phyloP scores from a whole-genome alignment of 2,329 filamentous ascomycete genomes.

The Lachnellula subtilissima region DNA sequence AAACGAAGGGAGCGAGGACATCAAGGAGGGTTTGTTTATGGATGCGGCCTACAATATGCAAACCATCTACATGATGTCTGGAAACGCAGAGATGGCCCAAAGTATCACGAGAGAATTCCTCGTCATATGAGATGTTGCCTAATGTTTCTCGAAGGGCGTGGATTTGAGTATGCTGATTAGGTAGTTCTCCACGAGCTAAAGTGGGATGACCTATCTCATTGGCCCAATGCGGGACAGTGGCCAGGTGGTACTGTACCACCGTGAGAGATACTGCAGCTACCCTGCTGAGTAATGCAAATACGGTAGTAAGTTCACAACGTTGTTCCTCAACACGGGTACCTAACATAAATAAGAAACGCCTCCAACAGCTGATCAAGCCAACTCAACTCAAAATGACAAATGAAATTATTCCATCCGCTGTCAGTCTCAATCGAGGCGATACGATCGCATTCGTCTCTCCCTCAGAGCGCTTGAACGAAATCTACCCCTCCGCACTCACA shows the following conservation, averaged over 20 bases:
- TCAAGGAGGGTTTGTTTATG: conserved; percentile 53
- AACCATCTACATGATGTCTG: conserved; percentile 59
- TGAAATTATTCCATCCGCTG: conserved; percentile 13
- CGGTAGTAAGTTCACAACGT: not conserved
- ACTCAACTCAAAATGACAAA: not conserved
- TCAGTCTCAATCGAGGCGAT: conserved; percentile 24
- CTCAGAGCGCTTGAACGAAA: conserved; percentile 26
- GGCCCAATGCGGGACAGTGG: not conserved
- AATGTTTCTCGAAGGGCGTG: not conserved
- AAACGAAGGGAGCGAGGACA: conserved; percentile 32
- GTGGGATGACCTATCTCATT: not conserved
- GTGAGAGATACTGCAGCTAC: too few relatives aligned
- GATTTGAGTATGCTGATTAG: not conserved
- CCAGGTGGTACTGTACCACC: not conserved
- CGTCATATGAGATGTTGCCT: conserved; percentile 20
- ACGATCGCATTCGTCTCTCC: conserved; percentile 31
- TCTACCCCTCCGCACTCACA: conserved; percentile 17
- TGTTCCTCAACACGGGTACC: not conserved
- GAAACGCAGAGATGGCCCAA: conserved; percentile 57
- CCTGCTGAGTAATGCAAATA: too few relatives aligned
- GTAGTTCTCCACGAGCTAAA: not conserved
- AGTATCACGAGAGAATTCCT: conserved; percentile 57
- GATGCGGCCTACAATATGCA: conserved; percentile 75
- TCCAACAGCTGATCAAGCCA: not conserved
- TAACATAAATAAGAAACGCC: not conserved